Evolutionary conservation across 176 grass and related monocot species (phyloP).

Genomic region (Echinochloa phyllopogon): DNA sequence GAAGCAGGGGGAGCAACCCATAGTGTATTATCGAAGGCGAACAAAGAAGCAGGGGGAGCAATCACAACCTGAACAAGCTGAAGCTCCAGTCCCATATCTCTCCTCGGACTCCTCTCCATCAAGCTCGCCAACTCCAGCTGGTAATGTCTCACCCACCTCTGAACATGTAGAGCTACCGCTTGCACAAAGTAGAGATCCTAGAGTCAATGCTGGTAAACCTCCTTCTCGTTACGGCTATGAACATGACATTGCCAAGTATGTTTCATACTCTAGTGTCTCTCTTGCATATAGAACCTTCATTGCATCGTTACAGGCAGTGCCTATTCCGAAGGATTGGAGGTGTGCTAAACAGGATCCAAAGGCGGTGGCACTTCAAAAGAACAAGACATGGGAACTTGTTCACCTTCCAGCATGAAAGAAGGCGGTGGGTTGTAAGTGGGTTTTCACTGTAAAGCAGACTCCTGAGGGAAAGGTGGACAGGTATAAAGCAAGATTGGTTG

Average conservation of each 20-base stretch:
- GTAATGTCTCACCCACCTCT: neutral
- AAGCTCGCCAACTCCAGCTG: neutral
- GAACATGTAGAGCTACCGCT: neutral
- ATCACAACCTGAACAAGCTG: neutral
- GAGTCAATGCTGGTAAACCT: neutral
- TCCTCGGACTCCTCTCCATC: neutral
- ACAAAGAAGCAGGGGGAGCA: neutral
- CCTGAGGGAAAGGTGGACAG: neutral
- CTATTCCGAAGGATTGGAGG: neutral
- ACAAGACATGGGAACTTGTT: neutral
- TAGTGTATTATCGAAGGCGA: neutral
- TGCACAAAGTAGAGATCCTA: neutral
- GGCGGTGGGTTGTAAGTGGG: neutral
- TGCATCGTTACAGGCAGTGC: neutral
- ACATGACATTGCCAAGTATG: neutral
- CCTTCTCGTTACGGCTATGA: neutral
- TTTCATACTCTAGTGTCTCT: neutral
- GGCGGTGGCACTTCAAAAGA: too few species aligned
- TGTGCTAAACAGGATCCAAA: neutral
- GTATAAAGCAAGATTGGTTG: neutral
- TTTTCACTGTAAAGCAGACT: neutral
- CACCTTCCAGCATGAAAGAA: neutral
- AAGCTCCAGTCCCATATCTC: neutral
- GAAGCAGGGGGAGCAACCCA: neutral
- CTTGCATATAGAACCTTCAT: neutral